These are phyloP conservation scores for Decorospora gaudefroyi DNA, from an alignment of 2,329 filamentous ascomycete genomes.

Conservation along the genomic window DNA sequence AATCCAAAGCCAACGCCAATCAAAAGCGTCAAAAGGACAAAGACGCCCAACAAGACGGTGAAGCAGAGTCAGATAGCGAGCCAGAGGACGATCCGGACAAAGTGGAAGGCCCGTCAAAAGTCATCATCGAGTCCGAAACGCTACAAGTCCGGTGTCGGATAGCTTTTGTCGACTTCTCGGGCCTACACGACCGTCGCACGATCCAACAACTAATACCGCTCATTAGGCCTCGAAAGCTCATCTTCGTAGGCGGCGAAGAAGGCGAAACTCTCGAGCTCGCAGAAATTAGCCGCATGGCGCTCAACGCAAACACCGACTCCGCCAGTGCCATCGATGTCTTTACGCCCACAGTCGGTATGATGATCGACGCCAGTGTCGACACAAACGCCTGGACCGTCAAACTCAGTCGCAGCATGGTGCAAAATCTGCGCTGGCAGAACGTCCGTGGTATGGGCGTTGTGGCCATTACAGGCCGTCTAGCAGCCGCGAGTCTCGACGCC, in stretches of 20 bases:
- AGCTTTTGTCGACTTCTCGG: constrained; percentile 88
- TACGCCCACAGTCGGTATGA: constrained; percentile 73
- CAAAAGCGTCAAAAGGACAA: constrained; percentile 64
- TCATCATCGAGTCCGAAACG: constrained; percentile 66
- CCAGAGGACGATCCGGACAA: constrained; percentile 58
- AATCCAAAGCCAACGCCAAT: constrained; percentile 46
- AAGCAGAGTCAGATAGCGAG: constrained; percentile 52
- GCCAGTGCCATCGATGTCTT: constrained; percentile 68
- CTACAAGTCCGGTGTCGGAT: constrained; percentile 74
- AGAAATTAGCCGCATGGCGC: constrained; percentile 73
- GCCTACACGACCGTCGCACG: constrained; percentile 89
- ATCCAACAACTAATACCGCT: constrained; percentile 93
- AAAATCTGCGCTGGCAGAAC: constrained; percentile 91
- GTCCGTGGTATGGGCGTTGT: constrained; percentile 88
- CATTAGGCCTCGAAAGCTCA: constrained; percentile 90
- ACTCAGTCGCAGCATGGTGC: constrained; percentile 80
- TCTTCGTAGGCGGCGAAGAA: constrained; percentile 80
- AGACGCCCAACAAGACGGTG: constrained; percentile 32
- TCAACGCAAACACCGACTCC: constrained; percentile 54
- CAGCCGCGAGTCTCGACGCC: constrained; percentile 53
- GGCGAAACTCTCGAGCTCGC: constrained; percentile 77
- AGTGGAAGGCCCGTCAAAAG: constrained; percentile 72
- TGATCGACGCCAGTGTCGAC: constrained; percentile 89
- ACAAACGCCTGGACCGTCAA: constrained; percentile 97
- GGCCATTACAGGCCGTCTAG: constrained; percentile 78